These are phyloP conservation scores for Ormosia semicastrata DNA, from an alignment of 306 rosid genomes.

Conservation along the genomic window DNA sequence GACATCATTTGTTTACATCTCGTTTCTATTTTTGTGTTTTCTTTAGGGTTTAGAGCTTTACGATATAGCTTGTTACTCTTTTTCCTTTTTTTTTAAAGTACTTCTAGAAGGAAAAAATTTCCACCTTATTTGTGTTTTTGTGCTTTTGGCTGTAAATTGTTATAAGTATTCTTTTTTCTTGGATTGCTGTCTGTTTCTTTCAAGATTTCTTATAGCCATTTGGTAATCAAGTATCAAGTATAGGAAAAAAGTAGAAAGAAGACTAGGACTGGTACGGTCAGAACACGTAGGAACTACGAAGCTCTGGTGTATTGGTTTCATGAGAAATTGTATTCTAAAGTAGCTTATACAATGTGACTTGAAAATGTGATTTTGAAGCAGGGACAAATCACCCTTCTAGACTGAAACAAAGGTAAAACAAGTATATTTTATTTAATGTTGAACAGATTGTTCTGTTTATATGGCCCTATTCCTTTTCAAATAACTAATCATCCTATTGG, in stretches of 20 bases:
- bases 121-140: background rate
- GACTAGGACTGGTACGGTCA: background rate
- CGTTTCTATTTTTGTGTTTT: background rate
- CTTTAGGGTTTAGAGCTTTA: background rate
- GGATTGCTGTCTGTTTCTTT: background rate
- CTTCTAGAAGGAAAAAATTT: background rate
- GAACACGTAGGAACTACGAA: background rate
- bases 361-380: background rate
- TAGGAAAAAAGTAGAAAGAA: background rate
- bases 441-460: background rate
- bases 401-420: background rate
- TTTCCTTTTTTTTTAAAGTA: background rate
- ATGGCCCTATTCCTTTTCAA: background rate
- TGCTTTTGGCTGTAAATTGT: background rate
- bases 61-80: background rate
- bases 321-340: background rate
- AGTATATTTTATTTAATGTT: background rate
- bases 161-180: background rate
- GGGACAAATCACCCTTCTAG: background rate
- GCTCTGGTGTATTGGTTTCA: background rate
- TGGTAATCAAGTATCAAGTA: background rate
- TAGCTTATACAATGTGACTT: background rate
- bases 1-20: background rate
- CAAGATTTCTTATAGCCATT: background rate
- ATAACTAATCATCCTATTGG: conserved; percentile 7